A percentile compares a stretch with the other conserved stretches of the same genome.
phyloP scores from a whole-genome alignment of 2,329 filamentous ascomycete species.

The Colletotrichum tabaci region DNA sequence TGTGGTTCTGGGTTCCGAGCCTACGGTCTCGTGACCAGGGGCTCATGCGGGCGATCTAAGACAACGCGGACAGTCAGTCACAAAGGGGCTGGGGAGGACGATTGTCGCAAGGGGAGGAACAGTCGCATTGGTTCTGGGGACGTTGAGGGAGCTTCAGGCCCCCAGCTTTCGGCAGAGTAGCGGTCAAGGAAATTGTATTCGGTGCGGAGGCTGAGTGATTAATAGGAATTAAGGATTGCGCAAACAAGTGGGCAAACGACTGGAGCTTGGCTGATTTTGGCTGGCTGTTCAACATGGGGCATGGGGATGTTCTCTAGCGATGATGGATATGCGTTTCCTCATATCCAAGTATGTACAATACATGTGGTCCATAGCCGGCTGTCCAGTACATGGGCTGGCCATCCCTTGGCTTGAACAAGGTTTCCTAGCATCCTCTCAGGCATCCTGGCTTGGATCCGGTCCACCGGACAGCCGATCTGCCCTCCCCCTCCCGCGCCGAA shows the following conservation, averaged over 20 bases:
- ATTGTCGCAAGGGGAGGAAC: background rate
- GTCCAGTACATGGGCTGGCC: too few relatives aligned
- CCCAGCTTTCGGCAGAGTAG: slow-evolving; percentile 14
- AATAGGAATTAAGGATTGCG: background rate
- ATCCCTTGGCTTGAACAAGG: background rate
- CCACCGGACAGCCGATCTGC: background rate
- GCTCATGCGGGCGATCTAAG: slow-evolving; percentile 18
- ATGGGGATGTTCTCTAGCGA: background rate
- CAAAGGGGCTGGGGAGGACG: background rate
- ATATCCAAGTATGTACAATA: background rate
- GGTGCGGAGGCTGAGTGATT: background rate
- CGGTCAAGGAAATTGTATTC: slow-evolving; percentile 9
- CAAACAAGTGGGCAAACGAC: background rate
- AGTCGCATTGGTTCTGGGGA: slow-evolving; percentile 14
- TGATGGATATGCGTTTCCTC: background rate
- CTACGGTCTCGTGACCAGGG: slow-evolving; percentile 18
- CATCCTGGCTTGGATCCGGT: slow-evolving; percentile 9
- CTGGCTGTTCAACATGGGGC: background rate
- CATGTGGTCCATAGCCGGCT: background rate
- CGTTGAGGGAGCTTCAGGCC: background rate
- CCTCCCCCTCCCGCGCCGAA: background rate
- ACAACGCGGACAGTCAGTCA: background rate
- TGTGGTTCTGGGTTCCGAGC: slow-evolving; percentile 7
- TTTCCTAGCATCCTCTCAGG: background rate
- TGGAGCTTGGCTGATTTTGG: background rate